phyloP scores from a whole-genome alignment of 768 basidiomycete genomes.

The Inosperma sp. region DNA sequence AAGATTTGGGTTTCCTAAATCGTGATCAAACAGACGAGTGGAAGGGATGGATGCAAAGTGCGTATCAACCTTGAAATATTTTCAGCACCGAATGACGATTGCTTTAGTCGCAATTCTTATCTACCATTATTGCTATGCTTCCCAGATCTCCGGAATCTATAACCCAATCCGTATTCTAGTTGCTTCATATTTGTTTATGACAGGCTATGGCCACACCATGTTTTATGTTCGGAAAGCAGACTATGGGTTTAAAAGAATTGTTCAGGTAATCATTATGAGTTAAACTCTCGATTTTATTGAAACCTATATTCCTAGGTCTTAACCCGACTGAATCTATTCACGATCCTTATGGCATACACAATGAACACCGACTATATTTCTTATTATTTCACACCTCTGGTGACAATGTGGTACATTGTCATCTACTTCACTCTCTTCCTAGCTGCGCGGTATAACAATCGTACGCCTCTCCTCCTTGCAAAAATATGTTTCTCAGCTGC shows the following conservation, averaged over 20 bases:
- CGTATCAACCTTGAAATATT: conserved; percentile 21
- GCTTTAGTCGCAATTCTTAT: conserved; percentile 76
- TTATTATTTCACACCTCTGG: conserved; percentile 88
- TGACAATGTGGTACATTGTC: conserved; percentile 86
- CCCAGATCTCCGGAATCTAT: conserved; percentile 88
- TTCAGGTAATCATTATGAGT: conserved; percentile 46
- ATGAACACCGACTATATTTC: conserved; percentile 92
- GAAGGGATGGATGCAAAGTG: conserved; percentile 99
- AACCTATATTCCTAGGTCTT: conserved; percentile 45
- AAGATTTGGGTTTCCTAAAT: conserved; percentile 85
- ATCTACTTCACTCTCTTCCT: conserved; percentile 75
- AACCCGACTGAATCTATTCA: conserved; percentile 79
- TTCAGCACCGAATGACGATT: conserved; percentile 10
- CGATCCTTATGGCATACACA: conserved; percentile 75
- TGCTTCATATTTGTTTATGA: conserved; percentile 89
- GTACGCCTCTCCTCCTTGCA: conserved; percentile 55
- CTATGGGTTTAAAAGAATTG: conserved; percentile 73
- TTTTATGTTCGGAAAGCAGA: conserved; percentile 90
- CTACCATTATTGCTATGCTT: conserved; percentile 89
- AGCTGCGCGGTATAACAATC: conserved; percentile 71
- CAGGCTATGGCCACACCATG: conserved; percentile 85
- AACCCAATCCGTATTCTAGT: conserved; percentile 87
- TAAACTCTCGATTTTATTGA: conserved; percentile 5
- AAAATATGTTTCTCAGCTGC: conserved; percentile 68
- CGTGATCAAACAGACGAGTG: conserved; percentile 94